Evolutionary conservation across 2,329 filamentous ascomycete genomes (phyloP), one percentile per base, ranked within the genome.

Genomic region (Neoarthrinium moseri): DNA sequence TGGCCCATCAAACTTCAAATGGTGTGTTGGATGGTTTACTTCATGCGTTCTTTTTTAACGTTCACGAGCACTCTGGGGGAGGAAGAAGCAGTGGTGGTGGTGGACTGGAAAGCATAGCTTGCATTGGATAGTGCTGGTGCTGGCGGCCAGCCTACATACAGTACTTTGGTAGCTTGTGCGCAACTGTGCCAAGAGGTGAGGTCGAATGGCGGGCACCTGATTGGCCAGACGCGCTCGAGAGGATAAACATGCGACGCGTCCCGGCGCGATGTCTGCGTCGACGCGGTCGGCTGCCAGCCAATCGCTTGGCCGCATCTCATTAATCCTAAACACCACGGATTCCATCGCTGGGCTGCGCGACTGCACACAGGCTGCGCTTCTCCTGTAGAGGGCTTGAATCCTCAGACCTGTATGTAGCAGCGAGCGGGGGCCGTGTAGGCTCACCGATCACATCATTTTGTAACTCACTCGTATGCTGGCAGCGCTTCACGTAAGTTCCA

Each of bases 191-290:
- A 50, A 53, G 50, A 45, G 34, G 15, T 52, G 49, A 55, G 48
- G 54, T 56, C 41, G 34, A 50, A 41, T 41, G 7, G 10, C 8
- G 21, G n/a, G 17, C n/a, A 2, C 20, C 21, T 56, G 47, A 53
- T 56, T 56, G 54, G 54, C 13, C 20, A 7, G 43, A 51, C 54
- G 52, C 54, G 54, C 24, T 40, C 27, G 17, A 30, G 45, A 51
- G 50, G 42, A 53, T 54, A 52, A 56, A 56, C 53, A 43, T 33
- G 32, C 41, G 42, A 46, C 54, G 54, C 54, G 54, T 41, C 23
- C 20, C 42, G 40, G 13, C 43, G 43, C 35, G 24, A 27, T 49
- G 49, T 45, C 47, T 49, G 45, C 43, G 23, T 22, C 29, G 20
- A 38, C 29, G 29, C 37, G 23, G 32, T 27, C 30, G 18, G 15